Evolutionary conservation across 805 yeast genomes (phyloP), one percentile per base, ranked within the genome.

Genomic region (Kluyveromyces aestuarii): DNA sequence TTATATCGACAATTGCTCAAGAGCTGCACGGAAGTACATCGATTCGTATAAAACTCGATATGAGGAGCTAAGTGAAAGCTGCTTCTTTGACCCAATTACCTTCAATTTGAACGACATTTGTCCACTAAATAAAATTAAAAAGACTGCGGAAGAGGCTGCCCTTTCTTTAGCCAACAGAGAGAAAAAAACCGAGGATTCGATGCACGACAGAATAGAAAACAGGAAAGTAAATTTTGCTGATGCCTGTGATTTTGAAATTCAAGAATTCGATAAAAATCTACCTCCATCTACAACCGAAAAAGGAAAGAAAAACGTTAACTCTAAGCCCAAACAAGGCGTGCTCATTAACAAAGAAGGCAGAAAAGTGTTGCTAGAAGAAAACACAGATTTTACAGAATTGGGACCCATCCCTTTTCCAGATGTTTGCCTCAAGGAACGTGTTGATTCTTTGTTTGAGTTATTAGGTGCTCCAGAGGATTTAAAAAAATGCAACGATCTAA

Each of bases 321-420:
- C 3, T 14, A 11, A 4, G 19, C 16, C 17, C 36, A 10, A 14
- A 6, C 27, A 10, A 21, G 44, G 44, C 10, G 36, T 41, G 8
- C 27, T 41, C 19, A n/a, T 38, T 10, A 19, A 17, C 14, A 38
- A 38, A 38, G 8, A 10, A 10, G 19, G 8, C 8, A 17, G 7
- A 6, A 38, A 38, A 19, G 25, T 11, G 9, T 38, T n/a, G 13
- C 5, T 19, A 3, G 8, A 38, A 19, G 25, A 38, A 9, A 10
- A 7, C 40, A 38, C 11, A 2, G 3, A 9, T 10, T 19, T n/a
- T 11, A 38, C 17, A n/a, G 25, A 38, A 3, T 17, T 43, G 10
- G 38, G 45, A 4, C 45, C 45, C 8, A 27, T 43, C 18, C 45
- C 45, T 10, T 43, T 43, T 19, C 45, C 45, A 16, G 45, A 43